A percentile compares a stretch with the other conserved stretches of the same genome.
phyloP scores from a whole-genome alignment of 345 rosid genomes.

The Salix arbutifolia region DNA sequence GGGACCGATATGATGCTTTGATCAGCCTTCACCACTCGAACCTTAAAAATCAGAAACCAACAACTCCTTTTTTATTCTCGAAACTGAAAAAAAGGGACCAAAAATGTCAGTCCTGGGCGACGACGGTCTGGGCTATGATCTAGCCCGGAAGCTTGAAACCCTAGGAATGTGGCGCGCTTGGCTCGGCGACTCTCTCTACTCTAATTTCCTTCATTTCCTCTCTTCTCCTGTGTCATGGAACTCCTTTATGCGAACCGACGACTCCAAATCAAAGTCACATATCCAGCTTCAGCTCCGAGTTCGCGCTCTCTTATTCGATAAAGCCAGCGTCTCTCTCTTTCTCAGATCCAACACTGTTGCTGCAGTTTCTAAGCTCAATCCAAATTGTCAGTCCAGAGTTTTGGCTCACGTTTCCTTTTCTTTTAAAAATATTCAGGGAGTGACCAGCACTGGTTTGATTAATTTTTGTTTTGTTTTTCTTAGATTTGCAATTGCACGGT shows the following conservation, averaged over 20 bases:
- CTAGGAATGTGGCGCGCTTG: slow-evolving; percentile 77
- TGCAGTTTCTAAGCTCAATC: slow-evolving; percentile 63
- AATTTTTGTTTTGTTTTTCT: slow-evolving; percentile 8
- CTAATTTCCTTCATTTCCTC: slow-evolving; percentile 47
- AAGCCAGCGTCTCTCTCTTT: slow-evolving; percentile 70
- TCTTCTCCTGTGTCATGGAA: slow-evolving; percentile 77
- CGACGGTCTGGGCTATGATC: slow-evolving; percentile 82
- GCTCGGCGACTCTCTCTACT: slow-evolving; percentile 73
- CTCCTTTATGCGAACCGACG: slow-evolving; percentile 69
- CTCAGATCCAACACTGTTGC: slow-evolving; percentile 46
- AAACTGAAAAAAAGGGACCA: neutral
- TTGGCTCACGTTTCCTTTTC: neutral
- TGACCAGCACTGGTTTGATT: neutral
- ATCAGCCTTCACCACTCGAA: no score
- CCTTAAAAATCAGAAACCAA: no score
- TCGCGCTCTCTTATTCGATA: slow-evolving; percentile 86
- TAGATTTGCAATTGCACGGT: slow-evolving; percentile 84
- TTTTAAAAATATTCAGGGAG: neutral
- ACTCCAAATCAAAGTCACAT: slow-evolving; percentile 65
- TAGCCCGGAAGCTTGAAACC: slow-evolving; percentile 68
- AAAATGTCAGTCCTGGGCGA: slow-evolving; percentile 81
- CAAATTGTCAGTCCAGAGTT: slow-evolving; percentile 42
- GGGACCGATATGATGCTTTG: no score
- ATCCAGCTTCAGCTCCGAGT: slow-evolving; percentile 84
- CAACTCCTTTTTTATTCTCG: slow-evolving; percentile 20